These are phyloP conservation scores for Diaporthe nobilis DNA, from an alignment of 2,329 filamentous ascomycete genomes.

Conservation along the genomic window DNA sequence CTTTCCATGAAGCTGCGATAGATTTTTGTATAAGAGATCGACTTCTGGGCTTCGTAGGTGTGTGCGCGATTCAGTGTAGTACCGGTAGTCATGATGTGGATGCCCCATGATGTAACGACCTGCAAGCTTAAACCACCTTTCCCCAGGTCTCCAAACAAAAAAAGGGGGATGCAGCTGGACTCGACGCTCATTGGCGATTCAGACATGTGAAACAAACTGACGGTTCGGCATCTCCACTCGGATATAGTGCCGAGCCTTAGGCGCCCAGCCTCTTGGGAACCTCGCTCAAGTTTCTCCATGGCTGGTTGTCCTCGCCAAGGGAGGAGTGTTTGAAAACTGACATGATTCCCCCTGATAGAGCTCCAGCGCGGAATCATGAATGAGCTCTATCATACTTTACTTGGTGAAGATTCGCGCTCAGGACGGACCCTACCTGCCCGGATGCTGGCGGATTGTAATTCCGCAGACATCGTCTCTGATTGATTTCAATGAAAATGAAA, in stretches of 20 bases:
- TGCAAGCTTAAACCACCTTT: not conserved
- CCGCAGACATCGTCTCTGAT: not conserved
- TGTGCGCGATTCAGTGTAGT: not conserved
- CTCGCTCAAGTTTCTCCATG: constrained; percentile 13
- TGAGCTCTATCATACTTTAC: not conserved
- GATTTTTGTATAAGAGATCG: too few species aligned
- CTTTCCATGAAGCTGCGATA: not conserved
- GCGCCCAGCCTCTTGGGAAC: constrained; percentile 6
- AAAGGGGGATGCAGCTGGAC: not conserved
- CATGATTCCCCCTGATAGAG: not conserved
- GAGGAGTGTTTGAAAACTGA: constrained; percentile 24
- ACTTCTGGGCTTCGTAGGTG: not conserved
- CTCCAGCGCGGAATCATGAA: not conserved
- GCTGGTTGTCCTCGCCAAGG: constrained; percentile 22
- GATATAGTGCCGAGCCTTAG: constrained; percentile 25
- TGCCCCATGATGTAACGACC: not conserved
- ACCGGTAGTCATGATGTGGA: not conserved
- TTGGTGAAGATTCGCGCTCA: not conserved
- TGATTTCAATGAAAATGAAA: not conserved
- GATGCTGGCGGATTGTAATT: not conserved
- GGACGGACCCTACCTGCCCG: not conserved
- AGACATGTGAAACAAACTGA: not conserved
- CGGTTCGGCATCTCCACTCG: constrained; percentile 5
- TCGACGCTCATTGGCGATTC: constrained; percentile 8
- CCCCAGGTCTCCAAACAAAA: not conserved